A percentile compares a stretch with the other conserved stretches of the same genome.
These are phyloP conservation scores for Globisporangium cystogenes DNA, from an alignment of 352 stramenopile species.

Conservation along the genomic window DNA sequence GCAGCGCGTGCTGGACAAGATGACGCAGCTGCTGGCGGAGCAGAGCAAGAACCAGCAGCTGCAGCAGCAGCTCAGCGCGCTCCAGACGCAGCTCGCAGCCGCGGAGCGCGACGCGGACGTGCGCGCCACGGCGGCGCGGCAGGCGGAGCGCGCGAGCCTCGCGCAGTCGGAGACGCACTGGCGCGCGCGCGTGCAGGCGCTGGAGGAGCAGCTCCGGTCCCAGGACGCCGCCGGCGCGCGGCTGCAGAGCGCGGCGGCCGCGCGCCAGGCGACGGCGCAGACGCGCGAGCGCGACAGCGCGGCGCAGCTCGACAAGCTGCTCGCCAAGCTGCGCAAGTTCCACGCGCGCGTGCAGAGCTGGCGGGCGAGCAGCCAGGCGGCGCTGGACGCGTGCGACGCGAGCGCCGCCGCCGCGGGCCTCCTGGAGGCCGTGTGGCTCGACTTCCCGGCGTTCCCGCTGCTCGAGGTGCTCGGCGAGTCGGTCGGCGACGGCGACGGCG, in stretches of 20 bases:
- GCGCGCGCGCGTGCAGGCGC: constrained; percentile 12
- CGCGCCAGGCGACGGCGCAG: background rate
- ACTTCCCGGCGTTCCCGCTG: constrained; percentile 45
- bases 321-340: constrained; percentile 36
- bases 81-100: constrained; percentile 28
- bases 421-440: constrained; percentile 40
- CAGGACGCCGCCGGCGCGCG: constrained; percentile 26
- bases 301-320: constrained; percentile 33
- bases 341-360: constrained; percentile 40
- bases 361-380: constrained; percentile 43
- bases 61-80: constrained; percentile 28
- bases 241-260: constrained; percentile 28
- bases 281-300: constrained; percentile 13
- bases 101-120: constrained; percentile 20
- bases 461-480: constrained; percentile 1
- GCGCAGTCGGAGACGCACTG: constrained; percentile 21
- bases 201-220: constrained; percentile 26
- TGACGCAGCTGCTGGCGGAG: constrained; percentile 59
- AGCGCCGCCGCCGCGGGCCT: constrained; percentile 25
- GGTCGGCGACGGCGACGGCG: constrained; percentile 1
- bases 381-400: constrained; percentile 26
- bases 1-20: constrained; percentile 61
- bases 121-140: constrained; percentile 11
- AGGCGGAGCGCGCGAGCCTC: constrained; percentile 17
- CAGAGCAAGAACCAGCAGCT: constrained; percentile 60